Evolutionary conservation across 2,329 filamentous ascomycete species (phyloP).

Genomic region (Chrysoporthe deuterocubensis): DNA sequence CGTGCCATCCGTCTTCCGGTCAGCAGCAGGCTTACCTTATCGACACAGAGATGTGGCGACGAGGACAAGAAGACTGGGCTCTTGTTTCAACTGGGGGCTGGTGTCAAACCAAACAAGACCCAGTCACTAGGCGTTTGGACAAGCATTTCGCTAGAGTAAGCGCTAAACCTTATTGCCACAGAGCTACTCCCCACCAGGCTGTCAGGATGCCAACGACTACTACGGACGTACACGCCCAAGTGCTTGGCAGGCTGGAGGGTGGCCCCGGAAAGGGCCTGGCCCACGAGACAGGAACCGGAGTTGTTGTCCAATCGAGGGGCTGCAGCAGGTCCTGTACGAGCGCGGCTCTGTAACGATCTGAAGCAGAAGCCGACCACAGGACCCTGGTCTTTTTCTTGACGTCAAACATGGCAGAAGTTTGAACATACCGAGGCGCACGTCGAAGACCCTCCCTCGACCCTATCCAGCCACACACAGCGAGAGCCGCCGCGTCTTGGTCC

Average conservation of each 20-base stretch:
- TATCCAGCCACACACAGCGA: neutral
- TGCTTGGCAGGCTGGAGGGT: constrained; percentile 7
- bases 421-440: neutral
- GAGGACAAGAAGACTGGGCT: constrained; percentile 19
- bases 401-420: constrained; percentile 24
- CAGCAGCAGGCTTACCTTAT: neutral
- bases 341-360: constrained; percentile 30
- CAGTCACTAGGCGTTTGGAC: constrained; percentile 12
- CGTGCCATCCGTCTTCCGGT: neutral
- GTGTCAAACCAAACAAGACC: constrained; percentile 40
- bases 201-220: neutral
- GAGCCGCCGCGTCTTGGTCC: neutral
- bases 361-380: constrained; percentile 24
- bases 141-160: constrained; percentile 10
- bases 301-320: constrained; percentile 21
- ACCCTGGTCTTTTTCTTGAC: constrained; percentile 16
- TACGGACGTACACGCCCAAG: neutral
- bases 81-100: constrained; percentile 39
- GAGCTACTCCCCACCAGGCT: constrained; percentile 17
- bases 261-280: constrained; percentile 10
- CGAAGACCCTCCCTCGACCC: neutral
- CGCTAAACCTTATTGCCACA: constrained; percentile 24
- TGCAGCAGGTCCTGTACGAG: constrained; percentile 12
- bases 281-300: constrained; percentile 25
- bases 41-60: neutral